Conservation (phyloP, 208 protist species). For the Trichomonas vaginalis region DNA sequence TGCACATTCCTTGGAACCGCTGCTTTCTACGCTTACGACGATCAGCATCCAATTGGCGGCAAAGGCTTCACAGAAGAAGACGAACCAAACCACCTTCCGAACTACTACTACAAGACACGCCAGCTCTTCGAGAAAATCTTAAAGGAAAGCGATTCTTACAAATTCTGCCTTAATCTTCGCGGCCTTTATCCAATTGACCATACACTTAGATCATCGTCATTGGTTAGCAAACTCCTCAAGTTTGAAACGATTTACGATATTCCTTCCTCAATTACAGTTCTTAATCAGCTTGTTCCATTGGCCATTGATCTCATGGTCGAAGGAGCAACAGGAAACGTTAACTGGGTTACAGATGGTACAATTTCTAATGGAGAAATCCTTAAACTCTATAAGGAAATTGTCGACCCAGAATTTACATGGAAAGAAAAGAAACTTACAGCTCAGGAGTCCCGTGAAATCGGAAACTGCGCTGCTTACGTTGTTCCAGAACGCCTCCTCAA, state of each 20-base stretch:
- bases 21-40: not conserved
- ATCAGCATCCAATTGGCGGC: not conserved
- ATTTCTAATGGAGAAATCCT: not conserved
- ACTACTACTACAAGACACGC: not conserved
- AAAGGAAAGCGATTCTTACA: not conserved
- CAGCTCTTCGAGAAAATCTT: not conserved
- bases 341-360: not conserved
- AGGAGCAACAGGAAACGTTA: not conserved
- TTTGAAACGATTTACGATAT: not conserved
- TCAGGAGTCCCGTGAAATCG: not conserved
- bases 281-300: not conserved
- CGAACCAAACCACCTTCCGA: not conserved
- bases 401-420: not conserved
- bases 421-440: not conserved
- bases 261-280: not conserved
- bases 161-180: not conserved
- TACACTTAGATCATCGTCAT: not conserved
- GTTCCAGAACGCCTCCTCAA: not conserved
- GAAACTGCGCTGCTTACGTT: not conserved
- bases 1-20: not conserved
- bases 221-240: not conserved
- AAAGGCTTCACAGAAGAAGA: not conserved
- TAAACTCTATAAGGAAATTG: not conserved
- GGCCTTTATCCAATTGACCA: not conserved
- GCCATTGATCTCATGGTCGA: not conserved